Base-by-base conservation (phyloP, 1,284 basidiomycete species). In the Ustilago hordei region DNA sequence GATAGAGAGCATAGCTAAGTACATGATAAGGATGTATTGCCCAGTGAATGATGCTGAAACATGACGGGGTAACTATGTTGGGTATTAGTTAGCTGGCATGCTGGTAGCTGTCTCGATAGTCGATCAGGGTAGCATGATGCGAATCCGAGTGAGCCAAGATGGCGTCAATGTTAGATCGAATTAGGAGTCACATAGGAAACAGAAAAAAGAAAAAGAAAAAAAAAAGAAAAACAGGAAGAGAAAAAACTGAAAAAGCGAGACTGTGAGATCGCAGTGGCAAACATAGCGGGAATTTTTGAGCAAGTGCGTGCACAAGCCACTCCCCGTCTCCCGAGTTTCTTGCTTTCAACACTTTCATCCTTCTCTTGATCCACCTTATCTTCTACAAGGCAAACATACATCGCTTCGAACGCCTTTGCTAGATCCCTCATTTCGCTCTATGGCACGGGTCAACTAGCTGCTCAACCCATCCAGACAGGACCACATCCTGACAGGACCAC, bases 231-330 rank as follows among this genome's bases (percentile, higher is more conserved):
- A n/a, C n/a, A n/a, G n/a, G n/a, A n/a, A n/a, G n/a, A n/a, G n/a
- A 8, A 19, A 38, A 35, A 11, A 12, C 39, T 19, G 53, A 45
- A 45, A 23, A 2, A 3, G 15, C 1, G n/a, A 19, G n/a, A 1
- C 11, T 65, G 63, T 65, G 56, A 65, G 63, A 52, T 43, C 8
- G 3, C 11, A 1, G 13, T 12, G 8, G 2, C 6, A n/a, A 43
- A 60, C 53, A 48, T 28, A 8, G n/a, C 32, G 5, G 28, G 38
- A 32, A 31, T 41, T 6, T 31, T 11, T 23, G 8, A 19, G 12
- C n/a, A 19, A 39, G 23, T 32, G 23, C 34, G 57, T 63, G 60
- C 69, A 72, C 69, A 65, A 66, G 64, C 69, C 69, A 19, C 48
- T 41, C 28, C 43, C 52, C 34, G 52, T 57, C 36, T 60, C 38